Evolutionary conservation across 1,139 yeast species (phyloP).

Genomic region (Lodderomyces jiufengensis): DNA sequence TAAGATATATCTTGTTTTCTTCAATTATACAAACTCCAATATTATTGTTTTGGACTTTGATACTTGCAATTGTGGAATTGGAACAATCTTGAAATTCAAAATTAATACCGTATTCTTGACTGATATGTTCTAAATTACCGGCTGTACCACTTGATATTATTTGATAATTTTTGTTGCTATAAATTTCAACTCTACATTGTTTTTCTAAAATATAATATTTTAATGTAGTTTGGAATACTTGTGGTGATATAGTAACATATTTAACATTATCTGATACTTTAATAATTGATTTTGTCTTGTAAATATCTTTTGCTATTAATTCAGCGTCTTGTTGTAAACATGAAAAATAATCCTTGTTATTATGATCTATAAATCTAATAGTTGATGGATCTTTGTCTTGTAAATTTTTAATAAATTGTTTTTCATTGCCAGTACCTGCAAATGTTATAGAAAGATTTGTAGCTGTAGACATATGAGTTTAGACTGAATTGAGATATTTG

Average conservation of each 20-base stretch:
- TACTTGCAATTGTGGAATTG: conserved; percentile 71
- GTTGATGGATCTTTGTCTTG: conserved; percentile 42
- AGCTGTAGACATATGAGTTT: too few relatives aligned
- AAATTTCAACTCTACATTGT: conserved; percentile 76
- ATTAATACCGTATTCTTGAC: conserved; percentile 43
- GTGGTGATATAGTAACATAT: conserved; percentile 74
- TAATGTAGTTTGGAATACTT: conserved; percentile 64
- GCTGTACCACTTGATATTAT: conserved; percentile 73
- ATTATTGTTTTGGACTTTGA: conserved; percentile 53
- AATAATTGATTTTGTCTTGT: conserved; percentile 76
- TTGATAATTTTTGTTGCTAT: conserved; percentile 55
- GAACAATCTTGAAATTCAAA: conserved; percentile 63
- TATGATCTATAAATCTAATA: conserved; percentile 65
- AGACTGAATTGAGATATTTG: too few relatives aligned
- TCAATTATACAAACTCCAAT: conserved; percentile 85
- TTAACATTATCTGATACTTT: conserved; percentile 54
- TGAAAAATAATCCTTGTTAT: conserved; percentile 71
- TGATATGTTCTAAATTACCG: conserved; percentile 65
- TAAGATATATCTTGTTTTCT: conserved; percentile 64
- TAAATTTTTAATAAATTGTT: conserved; percentile 57
- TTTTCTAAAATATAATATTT: conserved; percentile 64
- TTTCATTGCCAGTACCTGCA: conserved; percentile 59
- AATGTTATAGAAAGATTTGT: conserved; percentile 69
- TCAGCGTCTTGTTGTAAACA: conserved; percentile 78
- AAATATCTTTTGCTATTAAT: conserved; percentile 76